These are phyloP conservation scores for Saturnispora quitensis DNA, from an alignment of 805 yeast genomes.

Conservation along the genomic window DNA sequence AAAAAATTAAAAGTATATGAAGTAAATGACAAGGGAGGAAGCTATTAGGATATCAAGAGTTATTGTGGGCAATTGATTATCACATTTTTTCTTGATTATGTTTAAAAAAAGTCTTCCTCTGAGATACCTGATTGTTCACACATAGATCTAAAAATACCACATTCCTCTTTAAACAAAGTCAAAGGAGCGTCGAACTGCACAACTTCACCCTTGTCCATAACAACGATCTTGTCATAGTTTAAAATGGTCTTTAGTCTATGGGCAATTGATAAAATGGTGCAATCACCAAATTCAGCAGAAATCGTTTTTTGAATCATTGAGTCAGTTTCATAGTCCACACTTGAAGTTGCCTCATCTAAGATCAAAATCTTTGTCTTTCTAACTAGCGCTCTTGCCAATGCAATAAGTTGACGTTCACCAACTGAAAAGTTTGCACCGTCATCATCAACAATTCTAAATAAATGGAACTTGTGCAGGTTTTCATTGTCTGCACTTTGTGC, in stretches of 20 bases:
- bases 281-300: conserved; percentile 44
- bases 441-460: conserved; percentile 51
- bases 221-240: conserved; percentile 49
- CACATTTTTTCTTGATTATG: neutral
- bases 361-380: conserved; percentile 52
- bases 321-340: conserved; percentile 70
- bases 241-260: conserved; percentile 60
- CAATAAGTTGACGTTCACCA: conserved; percentile 64
- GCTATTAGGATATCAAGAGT: neutral
- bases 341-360: conserved; percentile 70
- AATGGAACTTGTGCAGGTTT: conserved; percentile 47
- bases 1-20: neutral
- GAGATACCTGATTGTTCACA: conserved; percentile 41
- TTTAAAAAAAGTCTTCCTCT: neutral
- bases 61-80: neutral
- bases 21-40: neutral
- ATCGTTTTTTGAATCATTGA: conserved; percentile 53
- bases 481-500: conserved; percentile 25
- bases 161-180: conserved; percentile 35
- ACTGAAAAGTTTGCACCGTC: conserved; percentile 63
- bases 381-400: conserved; percentile 63
- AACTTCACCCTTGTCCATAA: conserved; percentile 47
- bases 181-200: conserved; percentile 48
- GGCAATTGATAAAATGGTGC: conserved; percentile 67
- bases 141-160: conserved; percentile 44